Evolutionary conservation across 148 eudicot species (phyloP), one percentile per base, ranked within the genome.

Genomic region (Drosera capensis): DNA sequence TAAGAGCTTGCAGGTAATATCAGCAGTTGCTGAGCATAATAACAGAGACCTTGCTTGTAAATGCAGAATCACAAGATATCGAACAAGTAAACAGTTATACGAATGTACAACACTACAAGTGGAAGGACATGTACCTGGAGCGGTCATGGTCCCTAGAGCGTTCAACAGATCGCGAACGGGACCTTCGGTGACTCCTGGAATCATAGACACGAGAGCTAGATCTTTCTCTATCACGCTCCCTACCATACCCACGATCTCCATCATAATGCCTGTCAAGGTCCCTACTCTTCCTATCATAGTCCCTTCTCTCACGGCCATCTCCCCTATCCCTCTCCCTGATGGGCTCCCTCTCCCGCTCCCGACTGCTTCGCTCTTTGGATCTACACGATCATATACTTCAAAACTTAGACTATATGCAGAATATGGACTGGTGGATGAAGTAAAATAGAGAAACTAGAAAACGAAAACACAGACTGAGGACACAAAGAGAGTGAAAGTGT

Each of bases 121-220:
- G n/a, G n/a, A n/a, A n/a, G n/a, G n/a, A n/a, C n/a, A n/a, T n/a
- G n/a, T n/a, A n/a, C n/a, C n/a, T n/a, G n/a, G n/a, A n/a, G 40
- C 67, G 67, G 11, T 60, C 73, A 53, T 64, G 46, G 44, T 66
- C 84, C 64, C 93, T 61, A 8, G 79, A 54, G 23, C 93, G 87
- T 25, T 84, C 97, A 52, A 49, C 64, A 45, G 97, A 90, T 8
- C 87, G 72, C 14, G 95, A 86, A 26, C 96, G 93, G 9, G 97
- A 88, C 58, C 95, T 71, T 8, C 73, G 75, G 40, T 74, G 83
- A 60, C 78, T 77, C 57, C 92, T 79, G 14, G 85, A 70, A 55
- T 28, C 31, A 53, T 77, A 64, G 66, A 71, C 66, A 46, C 70
- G 88, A 40, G 88, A 56, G 21, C 68, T 70, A 17, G 79, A 94